These are phyloP conservation scores for Talaromyces pinophilus DNA, from an alignment of 2,329 filamentous ascomycete species.

Conservation along the genomic window DNA sequence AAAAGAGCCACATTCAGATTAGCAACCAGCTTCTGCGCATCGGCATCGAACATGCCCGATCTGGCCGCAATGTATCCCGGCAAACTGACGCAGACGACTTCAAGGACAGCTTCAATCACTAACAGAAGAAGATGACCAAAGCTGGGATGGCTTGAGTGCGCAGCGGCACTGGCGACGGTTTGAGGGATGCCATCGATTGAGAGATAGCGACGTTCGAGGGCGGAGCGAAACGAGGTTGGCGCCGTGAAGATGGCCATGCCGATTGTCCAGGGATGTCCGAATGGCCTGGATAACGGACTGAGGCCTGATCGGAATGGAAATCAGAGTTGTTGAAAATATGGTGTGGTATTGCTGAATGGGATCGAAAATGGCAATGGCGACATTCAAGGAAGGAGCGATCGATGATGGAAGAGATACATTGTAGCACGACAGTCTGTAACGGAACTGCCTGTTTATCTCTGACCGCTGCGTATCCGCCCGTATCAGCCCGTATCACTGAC, in stretches of 20 bases:
- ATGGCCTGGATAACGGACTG: not conserved
- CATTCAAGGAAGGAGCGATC: not conserved
- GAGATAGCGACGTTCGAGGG: constrained; percentile 24
- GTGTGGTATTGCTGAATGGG: not conserved
- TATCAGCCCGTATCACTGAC: constrained; percentile 2
- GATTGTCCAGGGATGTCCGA: not conserved
- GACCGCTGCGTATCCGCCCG: constrained; percentile 5
- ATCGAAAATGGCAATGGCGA: not conserved
- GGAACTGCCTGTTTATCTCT: not conserved
- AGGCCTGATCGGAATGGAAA: not conserved
- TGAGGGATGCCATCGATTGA: constrained; percentile 23
- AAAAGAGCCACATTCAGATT: constrained; percentile 96
- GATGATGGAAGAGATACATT: not conserved
- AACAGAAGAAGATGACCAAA: constrained; percentile 68
- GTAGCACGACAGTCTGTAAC: not conserved
- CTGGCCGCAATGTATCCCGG: constrained; percentile 91
- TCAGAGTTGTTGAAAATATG: not conserved
- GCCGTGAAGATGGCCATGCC: constrained; percentile 45
- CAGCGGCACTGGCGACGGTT: constrained; percentile 25
- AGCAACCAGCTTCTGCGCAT: constrained; percentile 93
- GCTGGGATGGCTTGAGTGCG: constrained; percentile 49
- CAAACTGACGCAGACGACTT: constrained; percentile 91
- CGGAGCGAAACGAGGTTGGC: constrained; percentile 46
- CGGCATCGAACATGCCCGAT: constrained; percentile 89
- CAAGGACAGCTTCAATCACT: constrained; percentile 91